phyloP scores from a whole-genome alignment of 306 rosid species.

The Cucumis melo region DNA sequence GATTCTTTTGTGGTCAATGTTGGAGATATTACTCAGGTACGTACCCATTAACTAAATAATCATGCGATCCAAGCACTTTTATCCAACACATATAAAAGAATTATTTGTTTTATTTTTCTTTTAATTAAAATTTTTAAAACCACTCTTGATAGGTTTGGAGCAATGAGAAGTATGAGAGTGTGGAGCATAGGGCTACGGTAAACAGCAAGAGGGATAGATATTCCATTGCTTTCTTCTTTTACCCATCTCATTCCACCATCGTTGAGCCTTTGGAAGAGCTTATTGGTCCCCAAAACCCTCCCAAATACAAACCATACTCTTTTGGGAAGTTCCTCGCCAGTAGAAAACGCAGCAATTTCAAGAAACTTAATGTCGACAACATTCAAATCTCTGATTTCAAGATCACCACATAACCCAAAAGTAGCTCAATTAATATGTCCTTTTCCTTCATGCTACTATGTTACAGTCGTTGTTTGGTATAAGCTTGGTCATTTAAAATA shows the following conservation, averaged over 20 bases:
- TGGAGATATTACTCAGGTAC: slow-evolving; percentile 48
- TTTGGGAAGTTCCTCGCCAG: slow-evolving; percentile 37
- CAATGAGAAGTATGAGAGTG: slow-evolving; percentile 50
- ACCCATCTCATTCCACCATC: slow-evolving; percentile 38
- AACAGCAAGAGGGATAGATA: slow-evolving; percentile 34
- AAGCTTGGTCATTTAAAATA: neutral
- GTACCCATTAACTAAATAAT: no score
- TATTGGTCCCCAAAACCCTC: slow-evolving; percentile 20
- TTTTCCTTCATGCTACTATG: no score
- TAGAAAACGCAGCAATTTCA: slow-evolving; percentile 22
- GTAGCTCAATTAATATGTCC: no score
- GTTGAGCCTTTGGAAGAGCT: slow-evolving; percentile 35
- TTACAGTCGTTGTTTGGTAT: no score
- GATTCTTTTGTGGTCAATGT: slow-evolving; percentile 46
- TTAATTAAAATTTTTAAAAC: no score
- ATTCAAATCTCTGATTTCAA: slow-evolving; percentile 33
- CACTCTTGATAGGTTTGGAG: slow-evolving; percentile 19
- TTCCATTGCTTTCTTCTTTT: slow-evolving; percentile 42
- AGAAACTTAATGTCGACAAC: slow-evolving; percentile 32
- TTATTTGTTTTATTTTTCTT: no score
- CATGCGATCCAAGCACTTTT: no score
- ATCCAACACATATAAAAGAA: no score
- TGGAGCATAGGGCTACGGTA: slow-evolving; percentile 46
- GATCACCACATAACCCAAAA: neutral
- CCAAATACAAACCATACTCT: slow-evolving; percentile 32